Percentiles rank a stretch among this genome's conserved stretches.
phyloP scores from a whole-genome alignment of 2,329 filamentous ascomycete species.

The Hypocreales sp. region DNA sequence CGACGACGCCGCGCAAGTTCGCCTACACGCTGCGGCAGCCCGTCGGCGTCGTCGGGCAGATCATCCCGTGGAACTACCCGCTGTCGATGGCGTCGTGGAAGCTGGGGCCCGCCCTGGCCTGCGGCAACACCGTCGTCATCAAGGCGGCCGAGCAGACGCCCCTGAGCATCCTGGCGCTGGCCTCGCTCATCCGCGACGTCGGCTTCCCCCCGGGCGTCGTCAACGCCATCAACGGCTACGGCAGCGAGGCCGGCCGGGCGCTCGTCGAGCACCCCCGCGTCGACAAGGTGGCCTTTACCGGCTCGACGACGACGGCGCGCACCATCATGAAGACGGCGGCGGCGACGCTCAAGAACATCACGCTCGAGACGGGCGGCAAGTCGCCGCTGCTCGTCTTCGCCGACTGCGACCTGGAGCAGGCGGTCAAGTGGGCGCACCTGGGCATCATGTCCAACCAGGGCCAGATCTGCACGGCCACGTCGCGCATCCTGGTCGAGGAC shows the following conservation, averaged over 20 bases:
- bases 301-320: constrained; percentile 55
- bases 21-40: constrained; percentile 64
- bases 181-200: constrained; percentile 51
- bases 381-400: constrained; percentile 48
- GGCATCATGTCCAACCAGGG: constrained; percentile 46
- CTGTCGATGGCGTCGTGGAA: constrained; percentile 43
- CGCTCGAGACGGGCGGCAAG: constrained; percentile 53
- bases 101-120: constrained; percentile 53
- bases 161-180: constrained; percentile 49
- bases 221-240: constrained; percentile 61
- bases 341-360: constrained; percentile 50
- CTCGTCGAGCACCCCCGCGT: constrained; percentile 52
- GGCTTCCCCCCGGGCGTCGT: constrained; percentile 67
- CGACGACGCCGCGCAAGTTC: constrained; percentile 51
- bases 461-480: constrained; percentile 51
- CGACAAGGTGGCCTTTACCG: constrained; percentile 69
- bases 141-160: constrained; percentile 56
- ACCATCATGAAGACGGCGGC: constrained; percentile 64
- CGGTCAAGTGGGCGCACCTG: constrained; percentile 40
- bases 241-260: constrained; percentile 50
- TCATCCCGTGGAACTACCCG: constrained; percentile 65
- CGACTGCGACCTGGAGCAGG: constrained; percentile 51
- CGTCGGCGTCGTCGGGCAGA: constrained; percentile 59
- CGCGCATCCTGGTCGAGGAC: constrained; percentile 49
- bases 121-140: constrained; percentile 47